These are phyloP conservation scores for Malus sieversii DNA, from an alignment of 306 rosid genomes.

Conservation along the genomic window DNA sequence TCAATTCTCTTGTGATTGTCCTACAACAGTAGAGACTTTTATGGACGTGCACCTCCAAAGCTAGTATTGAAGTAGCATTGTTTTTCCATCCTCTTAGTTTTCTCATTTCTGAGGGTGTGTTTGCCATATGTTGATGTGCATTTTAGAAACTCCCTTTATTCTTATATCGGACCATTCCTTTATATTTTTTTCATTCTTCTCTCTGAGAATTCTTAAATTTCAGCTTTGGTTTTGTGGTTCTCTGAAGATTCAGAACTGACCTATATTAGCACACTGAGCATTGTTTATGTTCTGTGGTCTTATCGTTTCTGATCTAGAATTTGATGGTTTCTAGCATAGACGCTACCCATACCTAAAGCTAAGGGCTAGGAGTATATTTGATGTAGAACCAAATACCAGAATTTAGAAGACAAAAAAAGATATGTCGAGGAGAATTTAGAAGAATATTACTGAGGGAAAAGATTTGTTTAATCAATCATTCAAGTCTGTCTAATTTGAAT, in stretches of 20 bases:
- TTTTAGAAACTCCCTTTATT: background rate
- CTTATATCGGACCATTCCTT: background rate
- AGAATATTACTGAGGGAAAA: background rate
- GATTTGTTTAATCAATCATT: background rate
- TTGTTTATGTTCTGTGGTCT: background rate
- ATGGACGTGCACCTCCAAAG: background rate
- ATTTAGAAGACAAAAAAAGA: background rate
- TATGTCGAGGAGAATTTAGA: background rate
- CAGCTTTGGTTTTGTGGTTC: background rate
- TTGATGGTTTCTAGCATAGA: background rate
- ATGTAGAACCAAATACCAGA: background rate
- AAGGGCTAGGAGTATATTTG: background rate
- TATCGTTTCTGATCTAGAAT: background rate
- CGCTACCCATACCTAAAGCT: background rate
- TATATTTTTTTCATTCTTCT: background rate
- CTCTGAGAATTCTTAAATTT: background rate
- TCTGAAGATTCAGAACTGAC: background rate
- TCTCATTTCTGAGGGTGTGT: background rate
- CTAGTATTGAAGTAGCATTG: background rate
- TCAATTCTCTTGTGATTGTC: background rate
- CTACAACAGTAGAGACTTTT: background rate
- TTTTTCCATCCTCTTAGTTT: background rate
- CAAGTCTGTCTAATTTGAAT: background rate
- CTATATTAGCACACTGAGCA: background rate
- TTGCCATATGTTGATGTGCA: background rate